Conservation (phyloP, 2,329 filamentous ascomycete genomes). For the Clonostachys solani region DNA sequence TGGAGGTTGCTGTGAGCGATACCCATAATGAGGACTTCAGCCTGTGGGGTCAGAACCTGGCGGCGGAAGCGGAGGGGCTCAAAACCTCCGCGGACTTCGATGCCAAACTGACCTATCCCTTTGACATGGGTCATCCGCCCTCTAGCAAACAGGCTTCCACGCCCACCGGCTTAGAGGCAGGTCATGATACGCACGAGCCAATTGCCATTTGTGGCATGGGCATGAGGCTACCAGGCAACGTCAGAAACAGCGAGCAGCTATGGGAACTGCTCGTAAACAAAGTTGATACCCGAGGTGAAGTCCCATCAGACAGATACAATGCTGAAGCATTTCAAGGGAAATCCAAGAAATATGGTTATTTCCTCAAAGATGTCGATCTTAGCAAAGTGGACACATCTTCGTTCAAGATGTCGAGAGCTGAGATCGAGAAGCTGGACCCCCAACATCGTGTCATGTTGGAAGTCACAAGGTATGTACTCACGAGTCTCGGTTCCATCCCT, state of each 20-base stretch:
- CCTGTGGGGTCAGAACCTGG: too few relatives aligned
- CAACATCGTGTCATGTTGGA: neutral
- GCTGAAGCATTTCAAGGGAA: constrained; percentile 14
- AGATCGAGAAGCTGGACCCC: neutral
- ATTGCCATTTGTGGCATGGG: constrained; percentile 35
- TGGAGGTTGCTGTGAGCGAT: too few relatives aligned
- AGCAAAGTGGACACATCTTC: constrained; percentile 25
- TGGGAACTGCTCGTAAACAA: constrained; percentile 25
- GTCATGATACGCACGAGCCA: too few relatives aligned
- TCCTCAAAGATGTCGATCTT: constrained; percentile 27
- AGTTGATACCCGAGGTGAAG: constrained; percentile 2
- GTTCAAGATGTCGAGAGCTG: constrained; percentile 27
- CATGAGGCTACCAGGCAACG: constrained; percentile 31
- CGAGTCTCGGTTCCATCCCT: too few relatives aligned
- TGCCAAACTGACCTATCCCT: too few relatives aligned
- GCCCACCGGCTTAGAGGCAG: too few relatives aligned
- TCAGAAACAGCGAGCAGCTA: constrained; percentile 27
- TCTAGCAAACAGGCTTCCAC: too few relatives aligned
- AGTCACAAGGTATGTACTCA: constrained; percentile 7
- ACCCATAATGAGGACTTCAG: too few relatives aligned
- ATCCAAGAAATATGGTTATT: constrained; percentile 20
- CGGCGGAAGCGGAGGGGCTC: too few relatives aligned
- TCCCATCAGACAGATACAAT: constrained; percentile 8
- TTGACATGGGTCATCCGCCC: too few relatives aligned
- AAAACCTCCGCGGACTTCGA: too few relatives aligned